Conservation (phyloP, 2,329 filamentous ascomycete genomes). For the Claviceps citrina region DNA sequence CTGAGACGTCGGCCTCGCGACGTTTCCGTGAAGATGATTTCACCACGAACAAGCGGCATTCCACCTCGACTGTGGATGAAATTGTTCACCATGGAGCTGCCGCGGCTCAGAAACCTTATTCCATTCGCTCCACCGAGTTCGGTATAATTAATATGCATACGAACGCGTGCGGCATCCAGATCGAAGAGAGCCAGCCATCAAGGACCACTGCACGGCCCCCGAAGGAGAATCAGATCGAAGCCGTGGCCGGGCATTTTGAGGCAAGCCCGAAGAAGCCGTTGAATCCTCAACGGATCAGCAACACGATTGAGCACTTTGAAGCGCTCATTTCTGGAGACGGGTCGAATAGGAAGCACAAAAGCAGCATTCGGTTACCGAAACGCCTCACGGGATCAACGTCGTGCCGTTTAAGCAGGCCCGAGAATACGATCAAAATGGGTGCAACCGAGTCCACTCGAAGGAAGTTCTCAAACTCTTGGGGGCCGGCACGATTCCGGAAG, state of each 20-base stretch:
- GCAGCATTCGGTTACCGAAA: slow-evolving; percentile 1
- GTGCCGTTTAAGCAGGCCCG: not conserved
- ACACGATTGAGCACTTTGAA: slow-evolving; percentile 6
- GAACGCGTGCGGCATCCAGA: not conserved
- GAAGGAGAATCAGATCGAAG: not conserved
- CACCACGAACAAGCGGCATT: not conserved
- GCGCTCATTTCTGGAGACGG: slow-evolving; percentile 3
- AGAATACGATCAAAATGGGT: not conserved
- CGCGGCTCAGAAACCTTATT: not conserved
- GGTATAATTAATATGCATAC: not conserved
- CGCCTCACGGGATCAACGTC: slow-evolving; percentile 1
- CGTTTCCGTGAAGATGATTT: not conserved
- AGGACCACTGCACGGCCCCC: not conserved
- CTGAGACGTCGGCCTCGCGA: not conserved
- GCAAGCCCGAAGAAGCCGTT: not conserved
- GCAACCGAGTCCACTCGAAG: not conserved
- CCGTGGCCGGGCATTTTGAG: not conserved
- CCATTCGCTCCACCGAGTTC: not conserved
- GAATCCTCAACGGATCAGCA: slow-evolving; percentile 2
- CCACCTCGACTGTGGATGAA: not conserved
- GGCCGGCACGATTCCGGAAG: slow-evolving; percentile 3
- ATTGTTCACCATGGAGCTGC: not conserved
- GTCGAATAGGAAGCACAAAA: not conserved
- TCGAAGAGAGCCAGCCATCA: not conserved
- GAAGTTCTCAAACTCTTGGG: slow-evolving; percentile 5